phyloP scores from a whole-genome alignment of 257 asterid species.

The Solanum gracilifrons region DNA sequence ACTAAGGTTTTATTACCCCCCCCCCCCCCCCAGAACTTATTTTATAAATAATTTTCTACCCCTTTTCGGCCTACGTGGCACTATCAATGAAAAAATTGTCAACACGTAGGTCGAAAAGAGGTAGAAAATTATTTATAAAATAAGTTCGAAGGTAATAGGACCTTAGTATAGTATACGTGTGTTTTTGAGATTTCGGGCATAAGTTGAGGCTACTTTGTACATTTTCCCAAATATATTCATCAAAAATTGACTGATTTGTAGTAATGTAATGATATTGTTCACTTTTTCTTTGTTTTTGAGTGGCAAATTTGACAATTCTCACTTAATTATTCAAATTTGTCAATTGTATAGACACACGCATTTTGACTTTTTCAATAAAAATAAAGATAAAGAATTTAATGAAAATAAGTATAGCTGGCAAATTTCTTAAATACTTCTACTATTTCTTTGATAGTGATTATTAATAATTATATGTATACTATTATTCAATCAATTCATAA shows the following conservation, averaged over 20 bases:
- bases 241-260: background rate
- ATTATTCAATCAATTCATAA: background rate
- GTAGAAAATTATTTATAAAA: too few species aligned
- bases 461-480: background rate
- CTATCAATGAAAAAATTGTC: too few species aligned
- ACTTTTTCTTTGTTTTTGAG: background rate
- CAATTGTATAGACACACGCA: background rate
- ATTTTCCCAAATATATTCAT: background rate
- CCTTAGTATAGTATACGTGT: too few species aligned
- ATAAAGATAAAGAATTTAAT: background rate
- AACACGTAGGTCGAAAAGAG: too few species aligned
- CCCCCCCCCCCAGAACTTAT: too few species aligned
- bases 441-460: background rate
- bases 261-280: background rate
- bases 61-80: too few species aligned
- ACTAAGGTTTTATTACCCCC: too few species aligned
- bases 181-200: too few species aligned
- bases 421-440: background rate
- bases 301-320: background rate
- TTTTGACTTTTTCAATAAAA: background rate
- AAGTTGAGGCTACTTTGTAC: too few species aligned
- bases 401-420: background rate
- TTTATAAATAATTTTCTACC: too few species aligned
- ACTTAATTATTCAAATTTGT: background rate
- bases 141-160: too few species aligned